These are phyloP conservation scores for Acer negundo DNA, from an alignment of 345 rosid species.

Conservation along the genomic window DNA sequence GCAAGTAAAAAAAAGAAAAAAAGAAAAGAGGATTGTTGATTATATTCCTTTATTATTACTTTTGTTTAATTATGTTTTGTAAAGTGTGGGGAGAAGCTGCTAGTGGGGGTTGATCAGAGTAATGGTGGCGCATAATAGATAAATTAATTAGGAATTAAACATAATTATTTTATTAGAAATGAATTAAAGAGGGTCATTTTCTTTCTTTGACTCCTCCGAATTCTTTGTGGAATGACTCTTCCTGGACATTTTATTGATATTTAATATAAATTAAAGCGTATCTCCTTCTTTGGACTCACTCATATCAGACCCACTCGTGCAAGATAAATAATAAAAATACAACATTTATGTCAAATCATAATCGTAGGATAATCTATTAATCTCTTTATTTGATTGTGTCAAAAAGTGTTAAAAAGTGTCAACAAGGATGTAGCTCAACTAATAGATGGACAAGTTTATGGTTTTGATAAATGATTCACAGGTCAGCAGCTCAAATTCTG, in stretches of 20 bases:
- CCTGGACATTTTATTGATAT: not conserved
- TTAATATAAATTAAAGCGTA: not conserved
- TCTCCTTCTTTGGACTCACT: constrained; percentile 22
- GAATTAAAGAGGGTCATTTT: not conserved
- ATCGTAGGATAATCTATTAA: constrained; percentile 26
- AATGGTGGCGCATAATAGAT: constrained; percentile 32
- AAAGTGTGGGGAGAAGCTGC: not conserved
- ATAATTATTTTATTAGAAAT: not conserved
- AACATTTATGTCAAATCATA: constrained; percentile 36
- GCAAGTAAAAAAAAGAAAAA: too few species aligned
- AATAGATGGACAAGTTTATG: too few species aligned
- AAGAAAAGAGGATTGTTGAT: not conserved
- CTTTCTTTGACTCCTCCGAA: constrained; percentile 13
- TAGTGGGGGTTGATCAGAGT: not conserved
- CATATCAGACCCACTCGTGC: constrained; percentile 34
- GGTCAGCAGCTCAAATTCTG: too few species aligned
- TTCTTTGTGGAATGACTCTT: not conserved
- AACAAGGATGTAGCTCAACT: too few species aligned
- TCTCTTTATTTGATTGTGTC: not conserved
- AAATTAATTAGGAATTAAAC: not conserved
- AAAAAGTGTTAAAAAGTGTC: too few species aligned
- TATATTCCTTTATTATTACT: not conserved
- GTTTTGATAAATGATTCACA: too few species aligned
- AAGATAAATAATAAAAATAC: not conserved
- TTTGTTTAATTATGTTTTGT: not conserved